These are phyloP conservation scores for Fusarium miscanthi DNA, from an alignment of 2,329 filamentous ascomycete genomes.

Conservation along the genomic window DNA sequence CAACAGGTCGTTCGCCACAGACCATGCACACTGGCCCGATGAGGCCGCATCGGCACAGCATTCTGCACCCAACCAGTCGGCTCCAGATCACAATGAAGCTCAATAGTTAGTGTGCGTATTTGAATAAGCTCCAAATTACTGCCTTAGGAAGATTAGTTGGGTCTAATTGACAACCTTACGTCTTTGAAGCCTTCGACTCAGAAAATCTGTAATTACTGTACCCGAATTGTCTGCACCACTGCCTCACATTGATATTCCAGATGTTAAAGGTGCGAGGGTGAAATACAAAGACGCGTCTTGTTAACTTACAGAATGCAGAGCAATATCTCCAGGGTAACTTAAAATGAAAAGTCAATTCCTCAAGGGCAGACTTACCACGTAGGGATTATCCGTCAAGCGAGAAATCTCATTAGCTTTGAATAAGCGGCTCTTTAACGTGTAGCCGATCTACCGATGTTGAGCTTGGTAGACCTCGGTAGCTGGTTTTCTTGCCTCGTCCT, in stretches of 20 bases:
- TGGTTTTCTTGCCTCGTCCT: neutral
- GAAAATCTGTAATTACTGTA: too few species aligned
- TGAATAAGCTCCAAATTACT: too few species aligned
- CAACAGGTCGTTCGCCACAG: neutral
- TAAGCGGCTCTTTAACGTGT: neutral
- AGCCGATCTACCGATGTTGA: neutral
- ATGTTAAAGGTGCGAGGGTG: neutral
- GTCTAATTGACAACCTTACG: too few species aligned
- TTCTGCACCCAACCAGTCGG: neutral
- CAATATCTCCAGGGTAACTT: neutral
- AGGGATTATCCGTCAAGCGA: neutral
- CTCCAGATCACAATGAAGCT: neutral
- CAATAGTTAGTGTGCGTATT: neutral
- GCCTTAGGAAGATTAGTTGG: neutral
- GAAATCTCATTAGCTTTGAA: neutral
- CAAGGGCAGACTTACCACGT: neutral
- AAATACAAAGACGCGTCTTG: too few species aligned
- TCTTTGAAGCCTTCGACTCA: neutral
- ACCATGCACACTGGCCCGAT: accelerated
- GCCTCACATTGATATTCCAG: too few species aligned
- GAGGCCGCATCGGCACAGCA: neutral
- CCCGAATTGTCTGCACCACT: too few species aligned
- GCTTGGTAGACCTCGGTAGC: neutral
- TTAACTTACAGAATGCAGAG: neutral
- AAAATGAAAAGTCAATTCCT: neutral